A percentile compares a stretch with the other conserved stretches of the same genome.
phyloP scores from a whole-genome alignment of 768 basidiomycete genomes.

The Coprinellus micaceus region DNA sequence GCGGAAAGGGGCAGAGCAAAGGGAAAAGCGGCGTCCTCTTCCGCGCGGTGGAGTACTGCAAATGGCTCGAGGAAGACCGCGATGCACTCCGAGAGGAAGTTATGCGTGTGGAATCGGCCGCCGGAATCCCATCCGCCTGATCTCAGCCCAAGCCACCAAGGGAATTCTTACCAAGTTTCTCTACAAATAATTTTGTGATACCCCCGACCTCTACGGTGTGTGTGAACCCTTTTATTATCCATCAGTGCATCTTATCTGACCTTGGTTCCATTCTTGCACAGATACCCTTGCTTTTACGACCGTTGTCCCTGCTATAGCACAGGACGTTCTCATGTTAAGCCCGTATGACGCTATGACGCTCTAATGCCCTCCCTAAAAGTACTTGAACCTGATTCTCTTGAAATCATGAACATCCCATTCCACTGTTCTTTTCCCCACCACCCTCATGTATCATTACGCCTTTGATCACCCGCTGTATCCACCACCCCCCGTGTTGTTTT shows the following conservation, averaged over 20 bases:
- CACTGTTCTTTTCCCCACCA: not conserved
- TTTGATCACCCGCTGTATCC: not conserved
- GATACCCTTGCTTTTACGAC: conserved; percentile 2
- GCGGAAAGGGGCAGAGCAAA: conserved; percentile 66
- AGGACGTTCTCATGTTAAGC: not conserved
- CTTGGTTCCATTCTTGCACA: not conserved
- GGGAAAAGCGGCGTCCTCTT: conserved; percentile 90
- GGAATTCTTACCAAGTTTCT: too few species aligned
- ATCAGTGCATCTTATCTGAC: conserved; percentile 1
- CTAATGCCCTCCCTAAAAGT: not conserved
- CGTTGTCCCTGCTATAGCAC: not conserved
- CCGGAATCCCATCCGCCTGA: conserved; percentile 42
- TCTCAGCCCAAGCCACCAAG: conserved; percentile 10
- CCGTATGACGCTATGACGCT: not conserved
- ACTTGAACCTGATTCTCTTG: too few species aligned
- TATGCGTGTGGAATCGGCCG: conserved; percentile 59
- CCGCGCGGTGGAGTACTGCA: conserved; percentile 80
- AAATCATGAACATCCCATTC: not conserved
- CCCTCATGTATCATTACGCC: not conserved
- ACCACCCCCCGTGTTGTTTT: not conserved
- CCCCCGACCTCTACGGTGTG: not conserved
- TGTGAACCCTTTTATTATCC: not conserved
- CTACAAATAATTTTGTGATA: not conserved
- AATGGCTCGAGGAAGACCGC: conserved; percentile 82
- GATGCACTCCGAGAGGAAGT: conserved; percentile 71